Percentiles rank a stretch among this genome's conserved stretches.
These are phyloP conservation scores for Cyberlindnera xishuangbannaensis DNA, from an alignment of 805 yeast species.

Conservation along the genomic window DNA sequence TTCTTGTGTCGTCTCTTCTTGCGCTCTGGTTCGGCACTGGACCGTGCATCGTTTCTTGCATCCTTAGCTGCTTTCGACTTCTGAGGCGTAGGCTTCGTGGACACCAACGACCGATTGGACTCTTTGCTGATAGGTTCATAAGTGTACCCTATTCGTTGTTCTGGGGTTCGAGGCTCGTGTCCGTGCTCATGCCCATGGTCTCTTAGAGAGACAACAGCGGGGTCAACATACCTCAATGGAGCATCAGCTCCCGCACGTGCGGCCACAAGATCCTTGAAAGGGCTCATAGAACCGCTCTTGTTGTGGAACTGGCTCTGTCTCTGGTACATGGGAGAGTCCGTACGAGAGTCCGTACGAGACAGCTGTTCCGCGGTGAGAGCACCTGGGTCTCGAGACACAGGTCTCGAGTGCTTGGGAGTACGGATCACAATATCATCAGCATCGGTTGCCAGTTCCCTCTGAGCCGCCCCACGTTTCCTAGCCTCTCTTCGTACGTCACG, in stretches of 20 bases:
- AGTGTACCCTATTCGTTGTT: slow-evolving; percentile 2
- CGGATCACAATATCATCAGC: background rate
- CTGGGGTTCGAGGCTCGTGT: slow-evolving; percentile 1
- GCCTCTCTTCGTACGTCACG: background rate
- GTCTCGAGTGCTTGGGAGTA: background rate
- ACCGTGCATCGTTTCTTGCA: background rate
- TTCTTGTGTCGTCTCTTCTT: slow-evolving; percentile 1
- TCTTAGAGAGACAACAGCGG: too few relatives aligned
- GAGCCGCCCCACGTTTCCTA: background rate
- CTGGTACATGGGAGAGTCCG: too few relatives aligned
- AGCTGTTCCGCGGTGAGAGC: too few relatives aligned
- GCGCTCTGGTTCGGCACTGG: background rate
- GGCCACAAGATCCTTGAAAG: too few relatives aligned
- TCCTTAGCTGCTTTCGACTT: background rate
- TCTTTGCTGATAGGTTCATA: slow-evolving; percentile 7
- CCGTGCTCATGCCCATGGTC: too few relatives aligned
- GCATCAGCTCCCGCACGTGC: too few relatives aligned
- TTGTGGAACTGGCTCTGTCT: too few relatives aligned
- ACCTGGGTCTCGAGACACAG: too few relatives aligned
- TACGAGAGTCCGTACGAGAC: too few relatives aligned
- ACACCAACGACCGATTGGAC: slow-evolving; percentile 12
- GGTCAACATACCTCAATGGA: background rate
- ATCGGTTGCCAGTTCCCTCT: background rate
- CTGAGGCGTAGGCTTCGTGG: slow-evolving; percentile 9
- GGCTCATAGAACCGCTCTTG: too few relatives aligned